Evolutionary conservation across 441 rosid species (phyloP), one percentile per base, ranked within the genome.

Genomic region (Bocquillonia castaneifolia): DNA sequence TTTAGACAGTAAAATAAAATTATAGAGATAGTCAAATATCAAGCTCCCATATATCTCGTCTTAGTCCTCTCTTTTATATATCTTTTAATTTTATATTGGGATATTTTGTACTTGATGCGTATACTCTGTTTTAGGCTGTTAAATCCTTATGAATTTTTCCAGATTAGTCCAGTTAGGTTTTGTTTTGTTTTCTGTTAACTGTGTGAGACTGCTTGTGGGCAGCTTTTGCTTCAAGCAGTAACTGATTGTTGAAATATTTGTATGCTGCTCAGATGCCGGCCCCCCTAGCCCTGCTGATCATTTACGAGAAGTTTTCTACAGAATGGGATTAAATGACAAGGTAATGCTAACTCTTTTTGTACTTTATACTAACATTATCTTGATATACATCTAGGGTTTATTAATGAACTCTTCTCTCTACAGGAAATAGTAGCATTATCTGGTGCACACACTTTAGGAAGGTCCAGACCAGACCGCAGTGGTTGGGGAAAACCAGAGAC

Each of bases 401-500:
- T 50, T 71, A 32, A 52, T 55, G 69, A 60, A 37, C 15, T 55
- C 15, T 47, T 69, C 74, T 17, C 36, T 72, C n/a, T 70, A 69
- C 80, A 92, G 98, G 98, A 93, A 72, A 90, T 93, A 66, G 98
- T 93, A 72, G 97, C 92, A 18, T 77, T 93, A 67, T 93, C 98
- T 74, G 97, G 98, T 77, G 98, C 98, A 12, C 98, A 90, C 75
- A 93, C 98, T 18, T 73, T 93, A 48, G 98, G 98, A 66, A 85
- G 98, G 82, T 77, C 98, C 64, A 90, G 94, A 83, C 92, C 92
- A 72, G 98, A 90, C 5, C 96, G 97, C 59, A 93, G 98, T 69
- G 92, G 96, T 63, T 90, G 93, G 96, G 98, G 98, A 52, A 93
- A 93, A 81, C 90, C 89, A 42, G 97, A 90, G 80, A 90, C 97